Evolutionary conservation across 2,329 filamentous ascomycete genomes (phyloP).

Genomic region (Sphaerulina populicola): DNA sequence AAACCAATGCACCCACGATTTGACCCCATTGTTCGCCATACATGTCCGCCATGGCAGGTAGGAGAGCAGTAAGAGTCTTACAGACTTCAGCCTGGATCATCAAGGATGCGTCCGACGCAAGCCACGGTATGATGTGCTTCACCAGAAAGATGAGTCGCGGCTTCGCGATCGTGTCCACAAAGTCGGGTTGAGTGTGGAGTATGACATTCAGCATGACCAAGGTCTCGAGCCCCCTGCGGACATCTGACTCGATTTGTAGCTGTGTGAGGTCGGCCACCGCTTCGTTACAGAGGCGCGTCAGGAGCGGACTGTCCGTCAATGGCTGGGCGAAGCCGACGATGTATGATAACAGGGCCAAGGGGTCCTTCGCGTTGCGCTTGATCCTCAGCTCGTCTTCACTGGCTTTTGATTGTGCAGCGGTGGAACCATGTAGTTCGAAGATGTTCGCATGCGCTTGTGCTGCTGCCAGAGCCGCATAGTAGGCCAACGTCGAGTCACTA

Average conservation of each 20-base stretch:
- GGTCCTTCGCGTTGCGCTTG: constrained; percentile 34
- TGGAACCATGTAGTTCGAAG: constrained; percentile 38
- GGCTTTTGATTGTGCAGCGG: constrained; percentile 29
- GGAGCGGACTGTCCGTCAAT: constrained; percentile 41
- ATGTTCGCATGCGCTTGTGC: constrained; percentile 34
- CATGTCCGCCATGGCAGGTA: constrained; percentile 69
- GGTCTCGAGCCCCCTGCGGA: constrained; percentile 34
- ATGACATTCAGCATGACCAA: constrained; percentile 50
- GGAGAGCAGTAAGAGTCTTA: constrained; percentile 47
- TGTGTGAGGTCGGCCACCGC: constrained; percentile 53
- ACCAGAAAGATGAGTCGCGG: constrained; percentile 75
- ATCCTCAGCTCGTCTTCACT: constrained; percentile 33
- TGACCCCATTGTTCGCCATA: constrained; percentile 81
- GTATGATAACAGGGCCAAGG: constrained; percentile 42
- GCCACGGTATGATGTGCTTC: constrained; percentile 66
- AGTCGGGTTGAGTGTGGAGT: constrained; percentile 42
- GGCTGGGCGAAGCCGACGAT: constrained; percentile 44
- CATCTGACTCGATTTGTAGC: constrained; percentile 34
- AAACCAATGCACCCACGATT: constrained; percentile 33
- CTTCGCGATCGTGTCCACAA: constrained; percentile 43
- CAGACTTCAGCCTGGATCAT: constrained; percentile 51
- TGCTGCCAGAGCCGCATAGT: constrained; percentile 38
- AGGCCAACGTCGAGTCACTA: constrained; percentile 25
- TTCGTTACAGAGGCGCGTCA: constrained; percentile 51
- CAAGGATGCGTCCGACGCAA: constrained; percentile 46